Percentiles rank a stretch among this genome's conserved stretches.
Conservation (phyloP, 768 basidiomycete species). For the Pholiota molesta region DNA sequence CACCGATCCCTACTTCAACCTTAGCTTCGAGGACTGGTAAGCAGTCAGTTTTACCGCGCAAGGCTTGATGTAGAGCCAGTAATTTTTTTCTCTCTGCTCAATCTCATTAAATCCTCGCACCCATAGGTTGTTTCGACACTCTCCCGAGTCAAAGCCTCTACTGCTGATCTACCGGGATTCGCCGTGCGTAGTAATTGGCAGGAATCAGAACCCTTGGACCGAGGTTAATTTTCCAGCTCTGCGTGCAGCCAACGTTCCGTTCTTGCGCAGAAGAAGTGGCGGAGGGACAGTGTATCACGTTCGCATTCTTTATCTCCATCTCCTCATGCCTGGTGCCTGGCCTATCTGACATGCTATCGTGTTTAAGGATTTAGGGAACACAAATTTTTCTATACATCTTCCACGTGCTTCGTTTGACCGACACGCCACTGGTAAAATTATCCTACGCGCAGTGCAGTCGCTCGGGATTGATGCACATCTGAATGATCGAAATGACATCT, state of each 20-base stretch:
- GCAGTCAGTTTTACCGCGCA: conserved; percentile 5
- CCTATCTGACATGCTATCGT: not conserved
- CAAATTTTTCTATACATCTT: conserved; percentile 94
- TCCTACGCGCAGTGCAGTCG: conserved; percentile 73
- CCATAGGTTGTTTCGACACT: conserved; percentile 67
- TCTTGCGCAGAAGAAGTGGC: conserved; percentile 85
- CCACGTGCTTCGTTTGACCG: conserved; percentile 83
- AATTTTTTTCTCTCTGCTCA: not conserved
- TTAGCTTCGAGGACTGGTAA: conserved; percentile 31
- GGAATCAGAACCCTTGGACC: conserved; percentile 99
- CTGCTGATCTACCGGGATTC: conserved; percentile 86
- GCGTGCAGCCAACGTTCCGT: conserved; percentile 56
- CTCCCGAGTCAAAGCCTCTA: conserved; percentile 65
- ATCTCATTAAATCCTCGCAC: conserved; percentile 3
- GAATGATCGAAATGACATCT: conserved; percentile 92
- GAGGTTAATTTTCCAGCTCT: conserved; percentile 81
- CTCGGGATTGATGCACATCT: conserved; percentile 78
- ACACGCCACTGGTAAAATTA: conserved; percentile 72
- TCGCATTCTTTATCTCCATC: conserved; percentile 25
- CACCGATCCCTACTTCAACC: conserved; percentile 29
- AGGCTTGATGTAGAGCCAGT: not conserved
- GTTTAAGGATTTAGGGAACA: conserved; percentile 90
- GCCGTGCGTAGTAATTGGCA: conserved; percentile 91
- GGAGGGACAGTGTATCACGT: conserved; percentile 98
- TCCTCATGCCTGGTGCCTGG: not conserved